phyloP scores from a whole-genome alignment of 345 rosid species.

The Heritiera fomes region DNA sequence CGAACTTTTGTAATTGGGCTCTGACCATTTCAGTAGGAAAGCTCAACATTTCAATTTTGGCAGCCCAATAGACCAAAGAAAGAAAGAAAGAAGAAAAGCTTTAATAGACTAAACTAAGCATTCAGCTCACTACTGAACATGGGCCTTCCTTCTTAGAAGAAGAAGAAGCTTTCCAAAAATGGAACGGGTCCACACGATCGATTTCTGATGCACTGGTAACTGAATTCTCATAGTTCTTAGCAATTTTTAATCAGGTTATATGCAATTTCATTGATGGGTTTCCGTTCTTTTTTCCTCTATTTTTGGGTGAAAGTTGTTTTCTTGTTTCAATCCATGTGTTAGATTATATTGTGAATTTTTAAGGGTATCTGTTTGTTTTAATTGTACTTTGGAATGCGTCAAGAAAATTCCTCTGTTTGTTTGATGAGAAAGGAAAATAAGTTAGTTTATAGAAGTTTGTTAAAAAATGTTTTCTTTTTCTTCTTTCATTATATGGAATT shows the following conservation, averaged over 20 bases:
- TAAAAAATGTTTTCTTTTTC: neutral
- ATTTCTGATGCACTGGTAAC: neutral
- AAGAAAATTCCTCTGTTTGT: constrained; percentile 9
- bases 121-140: no score
- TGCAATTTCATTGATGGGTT: neutral
- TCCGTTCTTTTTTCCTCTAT: neutral
- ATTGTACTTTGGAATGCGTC: neutral
- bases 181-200: neutral
- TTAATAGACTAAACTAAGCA: no score
- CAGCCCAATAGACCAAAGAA: neutral
- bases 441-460: neutral
- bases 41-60: neutral
- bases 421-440: constrained; percentile 12
- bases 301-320: neutral
- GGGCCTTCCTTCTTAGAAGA: neutral
- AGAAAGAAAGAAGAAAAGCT: no score
- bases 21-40: no score
- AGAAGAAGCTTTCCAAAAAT: neutral
- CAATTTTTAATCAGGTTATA: neutral
- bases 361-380: neutral
- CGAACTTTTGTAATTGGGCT: neutral
- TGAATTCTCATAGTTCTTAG: neutral
- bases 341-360: neutral
- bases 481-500: neutral
- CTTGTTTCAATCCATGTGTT: neutral